A percentile compares a stretch with the other conserved stretches of the same genome.
These are phyloP conservation scores for Hordeum marinum DNA, from an alignment of 176 grass and related monocot species.

Conservation along the genomic window DNA sequence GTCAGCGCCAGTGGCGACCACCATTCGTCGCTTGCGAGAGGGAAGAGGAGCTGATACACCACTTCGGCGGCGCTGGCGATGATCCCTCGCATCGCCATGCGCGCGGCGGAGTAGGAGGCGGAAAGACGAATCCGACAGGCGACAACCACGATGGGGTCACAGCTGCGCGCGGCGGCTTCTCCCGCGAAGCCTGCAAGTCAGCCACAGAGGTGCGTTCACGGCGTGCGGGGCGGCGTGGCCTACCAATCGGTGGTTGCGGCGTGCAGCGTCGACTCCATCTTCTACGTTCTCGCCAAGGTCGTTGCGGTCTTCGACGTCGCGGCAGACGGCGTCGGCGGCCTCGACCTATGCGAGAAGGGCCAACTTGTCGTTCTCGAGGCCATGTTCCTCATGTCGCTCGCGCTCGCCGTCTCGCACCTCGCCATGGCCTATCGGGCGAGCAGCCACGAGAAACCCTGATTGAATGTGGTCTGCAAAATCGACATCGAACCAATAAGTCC, in stretches of 20 bases:
- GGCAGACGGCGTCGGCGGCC: not conserved
- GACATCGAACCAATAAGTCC: constrained; percentile 89
- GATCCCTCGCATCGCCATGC: too few relatives aligned
- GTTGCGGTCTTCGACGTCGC: constrained; percentile 25
- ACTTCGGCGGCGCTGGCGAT: too few relatives aligned
- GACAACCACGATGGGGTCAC: too few relatives aligned
- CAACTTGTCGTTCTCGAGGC: constrained; percentile 52
- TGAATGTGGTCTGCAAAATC: constrained; percentile 70
- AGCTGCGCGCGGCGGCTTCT: too few relatives aligned
- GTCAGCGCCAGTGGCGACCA: too few relatives aligned
- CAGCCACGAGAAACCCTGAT: constrained; percentile 57
- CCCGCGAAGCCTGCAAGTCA: too few relatives aligned
- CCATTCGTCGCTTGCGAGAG: too few relatives aligned
- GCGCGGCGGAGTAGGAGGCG: too few relatives aligned
- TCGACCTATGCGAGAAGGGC: constrained; percentile 24
- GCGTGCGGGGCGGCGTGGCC: constrained; percentile 45
- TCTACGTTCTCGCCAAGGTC: constrained; percentile 73
- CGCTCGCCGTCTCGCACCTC: constrained; percentile 66
- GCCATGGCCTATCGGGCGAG: constrained; percentile 71
- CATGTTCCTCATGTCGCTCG: constrained; percentile 68
- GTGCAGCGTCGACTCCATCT: constrained; percentile 51
- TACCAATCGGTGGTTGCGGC: constrained; percentile 58
- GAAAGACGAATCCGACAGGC: too few relatives aligned
- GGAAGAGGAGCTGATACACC: too few relatives aligned
- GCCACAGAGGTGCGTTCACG: constrained; percentile 42